Evolutionary conservation across 177 flowering plant genomes (phyloP).

Genomic region (Vitis hybrid): DNA sequence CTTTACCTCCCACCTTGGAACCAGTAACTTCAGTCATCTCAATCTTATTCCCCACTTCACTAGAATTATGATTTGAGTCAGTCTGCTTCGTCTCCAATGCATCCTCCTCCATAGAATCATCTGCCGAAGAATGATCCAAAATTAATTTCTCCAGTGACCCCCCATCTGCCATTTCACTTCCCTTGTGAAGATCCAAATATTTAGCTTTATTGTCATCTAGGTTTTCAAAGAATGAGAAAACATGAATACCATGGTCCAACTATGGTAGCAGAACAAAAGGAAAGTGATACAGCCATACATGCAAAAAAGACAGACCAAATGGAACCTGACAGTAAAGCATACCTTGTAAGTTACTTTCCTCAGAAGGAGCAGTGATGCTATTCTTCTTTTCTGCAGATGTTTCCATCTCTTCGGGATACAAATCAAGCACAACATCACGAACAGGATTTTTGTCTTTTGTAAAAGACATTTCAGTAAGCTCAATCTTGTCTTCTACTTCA

Average conservation of each 20-base stretch:
- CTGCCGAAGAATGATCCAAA: conserved; percentile 18
- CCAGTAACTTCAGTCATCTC: conserved; percentile 39
- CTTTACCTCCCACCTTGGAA: conserved; percentile 43
- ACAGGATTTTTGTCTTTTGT: conserved; percentile 25
- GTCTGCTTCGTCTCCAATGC: conserved; percentile 59
- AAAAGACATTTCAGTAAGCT: conserved; percentile 34
- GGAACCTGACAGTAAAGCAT: background rate
- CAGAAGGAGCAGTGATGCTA: background rate
- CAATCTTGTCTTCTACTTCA: conserved; percentile 42
- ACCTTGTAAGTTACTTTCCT: conserved; percentile 5
- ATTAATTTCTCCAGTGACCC: conserved; percentile 4
- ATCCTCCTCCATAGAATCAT: conserved; percentile 93
- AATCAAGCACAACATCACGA: no score
- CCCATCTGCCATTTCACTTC: conserved; percentile 1
- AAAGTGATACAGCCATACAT: no score
- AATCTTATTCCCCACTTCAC: conserved; percentile 38
- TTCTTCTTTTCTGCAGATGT: no score
- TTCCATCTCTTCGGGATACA: background rate
- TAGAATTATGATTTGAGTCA: conserved; percentile 46
- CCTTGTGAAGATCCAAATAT: background rate
- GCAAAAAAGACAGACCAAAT: background rate
- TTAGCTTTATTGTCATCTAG: conserved; percentile 6
- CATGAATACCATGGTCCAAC: background rate
- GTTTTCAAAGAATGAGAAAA: background rate
- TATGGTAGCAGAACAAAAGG: background rate